These are phyloP conservation scores for Sporothrix euskadiensis DNA, from an alignment of 2,329 filamentous ascomycete species.

Conservation along the genomic window DNA sequence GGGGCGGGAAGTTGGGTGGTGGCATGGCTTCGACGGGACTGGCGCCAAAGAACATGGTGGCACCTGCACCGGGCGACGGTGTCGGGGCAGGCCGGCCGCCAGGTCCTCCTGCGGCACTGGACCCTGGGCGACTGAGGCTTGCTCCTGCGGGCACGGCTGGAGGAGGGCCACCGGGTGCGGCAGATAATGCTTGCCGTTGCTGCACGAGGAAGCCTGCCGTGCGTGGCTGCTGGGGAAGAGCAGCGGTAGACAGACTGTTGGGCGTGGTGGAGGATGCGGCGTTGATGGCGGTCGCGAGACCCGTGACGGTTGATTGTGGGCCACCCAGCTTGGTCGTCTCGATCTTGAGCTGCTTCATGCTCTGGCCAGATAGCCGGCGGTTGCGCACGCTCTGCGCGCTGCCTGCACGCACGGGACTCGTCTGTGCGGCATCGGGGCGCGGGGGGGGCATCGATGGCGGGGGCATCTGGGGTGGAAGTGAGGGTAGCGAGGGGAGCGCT, in stretches of 20 bases:
- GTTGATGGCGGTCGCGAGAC: neutral
- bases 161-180: constrained; percentile 34
- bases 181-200: constrained; percentile 47
- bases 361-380: constrained; percentile 77
- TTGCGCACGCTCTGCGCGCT: constrained; percentile 61
- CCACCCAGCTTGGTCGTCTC: constrained; percentile 61
- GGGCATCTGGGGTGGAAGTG: constrained; percentile 49
- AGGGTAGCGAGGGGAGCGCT: constrained; percentile 49
- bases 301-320: constrained; percentile 27
- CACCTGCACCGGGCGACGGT: constrained; percentile 36
- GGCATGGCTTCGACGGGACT: constrained; percentile 35
- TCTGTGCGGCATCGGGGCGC: constrained; percentile 38
- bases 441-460: constrained; percentile 49
- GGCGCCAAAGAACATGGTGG: constrained; percentile 31
- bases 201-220: constrained; percentile 44
- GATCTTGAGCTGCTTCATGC: constrained; percentile 81
- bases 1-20: constrained; percentile 38
- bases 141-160: neutral
- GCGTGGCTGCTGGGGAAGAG: constrained; percentile 36
- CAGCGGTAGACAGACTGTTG: neutral
- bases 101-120: constrained; percentile 32
- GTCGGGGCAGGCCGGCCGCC: constrained; percentile 42
- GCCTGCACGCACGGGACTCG: constrained; percentile 29
- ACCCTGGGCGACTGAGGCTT: constrained; percentile 35
- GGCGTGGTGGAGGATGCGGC: neutral